Evolutionary conservation across 352 stramenopile species (phyloP), one percentile per base, ranked within the genome.

Genomic region (Sclerospora graminicola): DNA sequence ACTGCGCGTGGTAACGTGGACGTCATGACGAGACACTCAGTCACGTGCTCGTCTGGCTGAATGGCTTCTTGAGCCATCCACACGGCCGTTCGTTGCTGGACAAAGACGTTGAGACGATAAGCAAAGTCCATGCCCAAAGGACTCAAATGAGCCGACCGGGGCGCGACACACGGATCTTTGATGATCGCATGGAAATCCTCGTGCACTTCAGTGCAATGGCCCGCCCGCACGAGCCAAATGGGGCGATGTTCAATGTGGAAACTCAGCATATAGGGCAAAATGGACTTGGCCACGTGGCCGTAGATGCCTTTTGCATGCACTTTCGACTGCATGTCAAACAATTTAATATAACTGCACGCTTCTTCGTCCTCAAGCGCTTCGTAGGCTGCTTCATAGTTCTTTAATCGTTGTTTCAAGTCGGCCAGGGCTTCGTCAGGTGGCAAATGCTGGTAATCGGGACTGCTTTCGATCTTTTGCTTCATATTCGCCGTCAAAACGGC

Each of bases 211-310:
- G 58, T 86, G 55, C 79, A 90, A 40, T 96, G 85, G 15, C 83
- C 87, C 11, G 87, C 85, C n/a, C 84, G 81, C 39, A 92, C 85
- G 16, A 97, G 73, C 84, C 85, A 97, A 29, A 97, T 96, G 14
- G 81, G 83, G 0, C 90, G 82, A 29, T 93, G 88, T 39, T 85
- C 70, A 51, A 97, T 96, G 71, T 97, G 90, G 45, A 97, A 94
- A 62, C 94, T 97, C 78, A 88, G 92, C 76, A 95, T 89, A 57
- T 95, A 95, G 11, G 82, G 85, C 48, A 92, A 51, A n/a, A 95
- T 89, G 19, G 84, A 93, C 64, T 92, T 95, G 54, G 84, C 82
- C 27, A 95, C 73, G 40, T 93, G 84, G 7, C 84, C 84, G 41
- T 84, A 84, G 43, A 90, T 88, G 29, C 74, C 71, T 50, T 90